A percentile compares a stretch with the other conserved stretches of the same genome.
Evolutionary conservation across 805 yeast species (phyloP).

Genomic region (Kluyveromyces aestuarii): DNA sequence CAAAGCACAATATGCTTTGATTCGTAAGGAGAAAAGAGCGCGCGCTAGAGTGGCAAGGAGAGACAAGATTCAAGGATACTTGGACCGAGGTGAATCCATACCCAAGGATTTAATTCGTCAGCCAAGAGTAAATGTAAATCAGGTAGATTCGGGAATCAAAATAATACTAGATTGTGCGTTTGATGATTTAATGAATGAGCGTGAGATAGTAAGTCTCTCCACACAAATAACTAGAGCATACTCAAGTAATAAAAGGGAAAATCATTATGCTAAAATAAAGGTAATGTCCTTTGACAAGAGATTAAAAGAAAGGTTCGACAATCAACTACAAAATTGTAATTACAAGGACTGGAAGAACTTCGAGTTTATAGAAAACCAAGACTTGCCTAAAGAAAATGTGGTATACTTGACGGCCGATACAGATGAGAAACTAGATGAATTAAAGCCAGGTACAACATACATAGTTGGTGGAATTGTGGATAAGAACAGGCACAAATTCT

Average conservation of each 20-base stretch:
- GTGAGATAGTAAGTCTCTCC: conserved; percentile 58
- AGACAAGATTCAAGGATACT: conserved; percentile 27
- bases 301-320: conserved; percentile 61
- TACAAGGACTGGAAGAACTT: conserved; percentile 64
- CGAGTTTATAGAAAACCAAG: conserved; percentile 37
- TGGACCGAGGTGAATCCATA: conserved; percentile 32
- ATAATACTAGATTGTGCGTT: conserved; percentile 84
- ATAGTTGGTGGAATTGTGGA: conserved; percentile 95
- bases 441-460: conserved; percentile 66
- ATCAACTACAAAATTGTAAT: conserved; percentile 40
- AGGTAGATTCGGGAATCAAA: conserved; percentile 38
- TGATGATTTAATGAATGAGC: conserved; percentile 80
- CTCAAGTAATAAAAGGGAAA: conserved; percentile 61
- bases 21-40: conserved; percentile 47
- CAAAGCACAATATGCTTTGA: conserved; percentile 49
- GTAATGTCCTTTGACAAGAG: conserved; percentile 60
- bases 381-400: conserved; percentile 29
- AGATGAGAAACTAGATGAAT: conserved; percentile 50
- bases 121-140: conserved; percentile 33
- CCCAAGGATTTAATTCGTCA: conserved; percentile 32
- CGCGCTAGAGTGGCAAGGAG: conserved; percentile 34
- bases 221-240: conserved; percentile 78
- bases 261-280: conserved; percentile 45
- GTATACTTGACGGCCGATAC: conserved; percentile 86
- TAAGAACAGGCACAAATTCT: conserved; percentile 75